phyloP scores from a whole-genome alignment of 768 basidiomycete species.

The Mycena galopus region DNA sequence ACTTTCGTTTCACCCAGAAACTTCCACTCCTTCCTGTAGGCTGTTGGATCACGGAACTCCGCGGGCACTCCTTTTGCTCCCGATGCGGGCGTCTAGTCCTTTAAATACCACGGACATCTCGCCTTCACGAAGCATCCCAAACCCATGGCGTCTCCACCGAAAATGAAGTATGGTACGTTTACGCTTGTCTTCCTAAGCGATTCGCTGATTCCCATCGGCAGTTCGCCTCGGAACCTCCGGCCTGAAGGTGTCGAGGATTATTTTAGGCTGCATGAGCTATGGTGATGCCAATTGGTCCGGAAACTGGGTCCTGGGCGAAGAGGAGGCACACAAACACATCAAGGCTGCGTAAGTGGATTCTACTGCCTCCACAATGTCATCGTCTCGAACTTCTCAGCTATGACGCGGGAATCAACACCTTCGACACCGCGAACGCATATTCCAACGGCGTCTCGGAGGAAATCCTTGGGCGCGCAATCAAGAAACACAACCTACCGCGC shows the following conservation, averaged over 20 bases:
- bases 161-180: too few species aligned
- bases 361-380: neutral
- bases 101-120: too few species aligned
- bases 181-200: too few species aligned
- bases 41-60: too few species aligned
- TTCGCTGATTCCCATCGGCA: too few species aligned
- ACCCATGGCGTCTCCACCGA: too few species aligned
- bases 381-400: neutral
- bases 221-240: constrained; percentile 62
- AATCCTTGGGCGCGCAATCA: constrained; percentile 59
- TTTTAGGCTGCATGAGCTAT: constrained; percentile 45
- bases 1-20: too few species aligned
- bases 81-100: too few species aligned
- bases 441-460: constrained; percentile 60
- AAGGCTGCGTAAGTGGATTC: constrained; percentile 37
- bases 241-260: constrained; percentile 60
- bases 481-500: constrained; percentile 49
- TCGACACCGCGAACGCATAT: constrained; percentile 25
- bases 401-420: constrained; percentile 18
- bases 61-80: too few species aligned
- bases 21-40: too few species aligned
- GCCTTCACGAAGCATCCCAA: too few species aligned
- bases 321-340: constrained; percentile 53
- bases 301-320: constrained; percentile 53
- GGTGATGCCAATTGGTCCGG: constrained; percentile 46